These are phyloP conservation scores for Hamigera avellanea DNA, from an alignment of 495 filamentous ascomycete genomes.

Conservation along the genomic window DNA sequence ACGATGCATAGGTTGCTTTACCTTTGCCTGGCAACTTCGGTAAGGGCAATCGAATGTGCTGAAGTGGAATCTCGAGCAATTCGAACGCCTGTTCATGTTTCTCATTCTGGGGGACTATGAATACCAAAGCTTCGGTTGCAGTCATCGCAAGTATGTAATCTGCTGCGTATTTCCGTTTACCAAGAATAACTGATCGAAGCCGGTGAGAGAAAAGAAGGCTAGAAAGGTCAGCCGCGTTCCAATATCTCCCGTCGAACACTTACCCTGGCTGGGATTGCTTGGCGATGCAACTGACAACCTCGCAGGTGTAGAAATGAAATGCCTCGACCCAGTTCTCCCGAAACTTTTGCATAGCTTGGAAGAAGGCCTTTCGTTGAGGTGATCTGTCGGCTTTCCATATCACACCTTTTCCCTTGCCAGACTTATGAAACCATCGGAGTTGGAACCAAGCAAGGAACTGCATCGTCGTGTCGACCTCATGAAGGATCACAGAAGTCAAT, in stretches of 20 bases:
- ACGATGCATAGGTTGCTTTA: not conserved
- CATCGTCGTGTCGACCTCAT: too few relatives aligned
- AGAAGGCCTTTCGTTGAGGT: conserved; percentile 1
- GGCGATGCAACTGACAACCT: not conserved
- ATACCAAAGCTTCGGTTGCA: not conserved
- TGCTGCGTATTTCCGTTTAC: not conserved
- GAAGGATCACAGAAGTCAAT: too few relatives aligned
- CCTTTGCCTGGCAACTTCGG: not conserved
- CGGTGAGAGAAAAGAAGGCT: not conserved
- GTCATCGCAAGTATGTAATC: conserved; percentile 3
- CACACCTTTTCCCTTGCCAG: not conserved
- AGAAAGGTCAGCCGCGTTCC: not conserved
- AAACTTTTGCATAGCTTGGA: not conserved
- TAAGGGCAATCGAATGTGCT: not conserved
- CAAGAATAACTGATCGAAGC: not conserved
- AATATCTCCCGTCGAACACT: not conserved
- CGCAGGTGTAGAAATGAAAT: not conserved
- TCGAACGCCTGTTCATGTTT: not conserved
- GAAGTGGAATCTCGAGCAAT: conserved; percentile 3
- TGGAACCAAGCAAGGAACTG: conserved; percentile 3
- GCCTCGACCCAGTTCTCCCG: not conserved
- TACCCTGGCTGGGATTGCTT: not conserved
- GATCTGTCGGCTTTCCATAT: conserved; percentile 4
- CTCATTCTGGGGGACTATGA: conserved; percentile 2
- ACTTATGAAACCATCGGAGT: not conserved